Conservation (phyloP, 129 eudicot genomes). For the Lonicera japonica region DNA sequence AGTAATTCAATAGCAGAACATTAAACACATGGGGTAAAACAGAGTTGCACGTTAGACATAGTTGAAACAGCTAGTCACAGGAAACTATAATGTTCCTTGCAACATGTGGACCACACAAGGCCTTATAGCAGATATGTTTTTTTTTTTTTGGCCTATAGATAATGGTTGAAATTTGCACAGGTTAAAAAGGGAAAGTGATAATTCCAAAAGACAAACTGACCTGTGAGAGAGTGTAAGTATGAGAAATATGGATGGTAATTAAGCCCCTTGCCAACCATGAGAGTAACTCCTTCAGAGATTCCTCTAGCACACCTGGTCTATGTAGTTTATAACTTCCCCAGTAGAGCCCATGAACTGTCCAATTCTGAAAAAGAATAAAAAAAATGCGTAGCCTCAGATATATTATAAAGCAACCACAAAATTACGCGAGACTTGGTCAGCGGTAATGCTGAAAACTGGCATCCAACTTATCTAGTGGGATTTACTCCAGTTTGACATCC, state of each 20-base stretch:
- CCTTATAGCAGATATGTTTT: too few relatives aligned
- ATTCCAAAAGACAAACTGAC: too few relatives aligned
- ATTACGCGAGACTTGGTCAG: too few relatives aligned
- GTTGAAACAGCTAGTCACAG: too few relatives aligned
- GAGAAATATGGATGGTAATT: slow-evolving; percentile 67
- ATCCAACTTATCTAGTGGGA: too few relatives aligned
- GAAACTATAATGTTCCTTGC: too few relatives aligned
- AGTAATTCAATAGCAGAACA: too few relatives aligned
- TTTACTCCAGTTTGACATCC: neutral
- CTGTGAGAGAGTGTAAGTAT: slow-evolving; percentile 63
- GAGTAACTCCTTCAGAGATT: slow-evolving; percentile 72
- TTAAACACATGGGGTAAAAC: too few relatives aligned
- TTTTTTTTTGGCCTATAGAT: neutral
- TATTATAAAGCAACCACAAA: neutral
- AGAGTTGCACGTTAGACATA: too few relatives aligned
- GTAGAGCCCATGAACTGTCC: slow-evolving; percentile 96
- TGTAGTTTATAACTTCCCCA: slow-evolving; percentile 86
- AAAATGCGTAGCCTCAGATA: neutral
- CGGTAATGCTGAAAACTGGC: neutral
- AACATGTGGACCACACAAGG: too few relatives aligned
- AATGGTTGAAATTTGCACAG: too few relatives aligned
- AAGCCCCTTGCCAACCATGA: slow-evolving; percentile 76
- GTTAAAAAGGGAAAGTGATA: neutral
- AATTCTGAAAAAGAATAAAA: slow-evolving; percentile 39
- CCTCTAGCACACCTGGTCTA: slow-evolving; percentile 57